These are phyloP conservation scores for Axilococcus clingmanii DNA, from an alignment of 139 green algal species.

Conservation along the genomic window DNA sequence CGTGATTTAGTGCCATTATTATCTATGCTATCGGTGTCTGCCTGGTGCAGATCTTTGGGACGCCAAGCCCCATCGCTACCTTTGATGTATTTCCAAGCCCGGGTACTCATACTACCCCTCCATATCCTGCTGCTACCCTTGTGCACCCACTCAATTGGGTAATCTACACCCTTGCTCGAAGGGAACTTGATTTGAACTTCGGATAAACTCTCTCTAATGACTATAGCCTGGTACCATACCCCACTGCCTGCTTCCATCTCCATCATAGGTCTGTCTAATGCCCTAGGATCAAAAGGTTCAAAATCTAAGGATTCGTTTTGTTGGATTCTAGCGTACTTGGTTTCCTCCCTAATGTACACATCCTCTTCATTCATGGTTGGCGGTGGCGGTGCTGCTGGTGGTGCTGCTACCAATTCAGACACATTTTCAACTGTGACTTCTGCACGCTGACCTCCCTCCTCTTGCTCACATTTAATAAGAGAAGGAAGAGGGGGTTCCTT, in stretches of 20 bases:
- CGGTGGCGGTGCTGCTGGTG: background rate
- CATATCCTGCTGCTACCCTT: background rate
- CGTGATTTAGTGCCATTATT: too few relatives aligned
- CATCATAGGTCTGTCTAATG: background rate
- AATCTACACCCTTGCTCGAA: background rate
- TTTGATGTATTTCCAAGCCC: conserved; percentile 2
- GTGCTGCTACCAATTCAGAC: background rate
- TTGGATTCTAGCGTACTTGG: background rate
- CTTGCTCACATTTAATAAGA: too few relatives aligned
- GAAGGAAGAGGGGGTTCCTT: background rate
- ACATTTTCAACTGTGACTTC: too few relatives aligned
- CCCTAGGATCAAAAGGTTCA: background rate
- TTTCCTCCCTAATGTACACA: background rate
- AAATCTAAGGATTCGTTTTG: background rate
- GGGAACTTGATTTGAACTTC: background rate
- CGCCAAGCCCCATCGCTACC: background rate
- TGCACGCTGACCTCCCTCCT: too few relatives aligned
- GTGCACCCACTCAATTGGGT: background rate
- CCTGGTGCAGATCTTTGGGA: background rate
- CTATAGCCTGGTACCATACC: background rate
- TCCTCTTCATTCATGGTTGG: background rate
- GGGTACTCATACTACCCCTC: background rate
- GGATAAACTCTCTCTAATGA: background rate
- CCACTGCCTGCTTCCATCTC: background rate
- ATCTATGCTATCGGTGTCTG: background rate